Evolutionary conservation across 495 filamentous ascomycete species (phyloP).

Genomic region (Sabuloglossum arenarium): DNA sequence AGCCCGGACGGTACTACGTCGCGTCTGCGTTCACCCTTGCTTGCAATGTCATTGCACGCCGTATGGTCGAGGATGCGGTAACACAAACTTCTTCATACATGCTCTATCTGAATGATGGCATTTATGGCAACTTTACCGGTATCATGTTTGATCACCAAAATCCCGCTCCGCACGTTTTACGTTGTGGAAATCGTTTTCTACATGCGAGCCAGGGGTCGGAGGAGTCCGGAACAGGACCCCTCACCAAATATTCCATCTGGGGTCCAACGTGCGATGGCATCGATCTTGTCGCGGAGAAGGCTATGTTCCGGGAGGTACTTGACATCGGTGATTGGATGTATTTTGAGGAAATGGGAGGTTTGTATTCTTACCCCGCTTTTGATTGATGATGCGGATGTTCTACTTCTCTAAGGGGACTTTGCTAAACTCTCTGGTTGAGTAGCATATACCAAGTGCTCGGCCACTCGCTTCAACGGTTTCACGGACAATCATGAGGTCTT

Average conservation of each 20-base stretch:
- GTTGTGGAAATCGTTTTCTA: conserved; percentile 28
- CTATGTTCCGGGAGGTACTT: conserved; percentile 46
- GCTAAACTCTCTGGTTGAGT: neutral
- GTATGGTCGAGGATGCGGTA: conserved; percentile 47
- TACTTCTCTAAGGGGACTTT: too few species aligned
- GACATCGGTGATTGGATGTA: conserved; percentile 95
- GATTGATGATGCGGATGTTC: neutral
- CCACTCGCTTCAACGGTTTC: conserved; percentile 98
- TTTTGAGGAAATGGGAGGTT: conserved; percentile 83
- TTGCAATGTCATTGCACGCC: conserved; percentile 86
- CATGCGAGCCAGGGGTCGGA: conserved; percentile 5
- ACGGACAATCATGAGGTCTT: conserved; percentile 77
- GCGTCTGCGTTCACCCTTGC: conserved; percentile 83
- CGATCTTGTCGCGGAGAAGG: conserved; percentile 68
- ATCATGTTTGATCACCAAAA: conserved; percentile 99
- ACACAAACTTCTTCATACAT: conserved; percentile 54
- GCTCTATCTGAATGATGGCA: conserved; percentile 90
- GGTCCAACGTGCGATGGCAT: conserved; percentile 96
- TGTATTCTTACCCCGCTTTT: conserved; percentile 7
- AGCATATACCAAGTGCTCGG: conserved; percentile 92
- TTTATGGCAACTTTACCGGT: conserved; percentile 95
- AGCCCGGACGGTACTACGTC: conserved; percentile 92
- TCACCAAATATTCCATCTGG: conserved; percentile 76
- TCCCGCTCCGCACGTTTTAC: conserved; percentile 62
- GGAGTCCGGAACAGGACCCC: neutral